Base-by-base conservation (phyloP, 352 stramenopile species). In the Phytophthora meadii region DNA sequence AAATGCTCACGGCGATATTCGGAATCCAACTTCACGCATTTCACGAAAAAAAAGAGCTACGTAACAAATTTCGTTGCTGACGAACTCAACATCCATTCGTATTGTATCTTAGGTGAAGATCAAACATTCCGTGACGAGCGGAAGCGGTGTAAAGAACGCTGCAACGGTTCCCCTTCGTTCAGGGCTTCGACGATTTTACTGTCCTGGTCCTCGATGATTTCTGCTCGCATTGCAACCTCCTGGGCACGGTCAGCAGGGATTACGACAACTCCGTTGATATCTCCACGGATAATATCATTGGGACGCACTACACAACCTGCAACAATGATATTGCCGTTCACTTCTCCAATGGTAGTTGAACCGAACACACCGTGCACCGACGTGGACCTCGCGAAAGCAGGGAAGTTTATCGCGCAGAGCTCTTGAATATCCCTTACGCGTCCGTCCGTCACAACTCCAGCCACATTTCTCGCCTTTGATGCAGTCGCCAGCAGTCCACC, bases 251-350 rank as follows among this genome's bases (percentile, higher is more conserved):
- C 87, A 10, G 68, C 69, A 6, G 87, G 87, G 55, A 95, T 86
- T 47, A 93, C 87, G 39, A 95, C 61, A 22, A 93, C 87, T 27
- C 87, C 87, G 64, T 95, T 95, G 47, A 93, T 77, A 60, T 95
- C 87, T 15, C 78, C 87, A 25, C 84, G 87, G 51, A 95, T 90
- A 54, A 95, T 92, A 58, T 95, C 87, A 25, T 73, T 72, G 44
- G 83, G 88, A 48, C 87, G 84, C 49, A 95, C 84, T 22, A 95
- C 83, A 56, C 87, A 93, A 41, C 83, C 87, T 11, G 81, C 71
- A 40, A 95, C 81, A 1, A 89, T 76, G 25, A 95, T 74, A 4
- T 84, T 82, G 25, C 73, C 76, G 28, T 84, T 86, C 14, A 95
- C 83, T 51, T 92, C 79, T 14, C 82, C 84, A 14, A 94, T 82